Conservation (phyloP, 495 filamentous ascomycete genomes). For the Alectoria sarmentosa region DNA sequence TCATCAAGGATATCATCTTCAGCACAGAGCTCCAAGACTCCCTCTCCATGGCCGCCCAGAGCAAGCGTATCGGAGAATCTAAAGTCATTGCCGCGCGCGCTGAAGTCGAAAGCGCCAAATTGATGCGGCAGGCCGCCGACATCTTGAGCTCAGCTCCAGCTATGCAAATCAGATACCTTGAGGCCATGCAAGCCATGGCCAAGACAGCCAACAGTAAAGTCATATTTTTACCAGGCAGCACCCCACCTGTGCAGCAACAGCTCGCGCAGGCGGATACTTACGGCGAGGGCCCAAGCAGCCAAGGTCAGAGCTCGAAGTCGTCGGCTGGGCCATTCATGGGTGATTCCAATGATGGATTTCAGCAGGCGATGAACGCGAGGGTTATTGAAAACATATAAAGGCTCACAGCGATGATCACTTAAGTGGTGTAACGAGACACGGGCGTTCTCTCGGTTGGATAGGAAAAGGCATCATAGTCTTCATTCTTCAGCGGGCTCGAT, state of each 20-base stretch:
- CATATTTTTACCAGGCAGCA: constrained; percentile 69
- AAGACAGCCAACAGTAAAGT: constrained; percentile 95
- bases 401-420: too few species aligned
- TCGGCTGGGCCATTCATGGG: constrained; percentile 25
- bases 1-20: constrained; percentile 99
- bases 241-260: constrained; percentile 43
- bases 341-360: constrained; percentile 56
- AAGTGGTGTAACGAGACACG: background rate
- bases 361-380: constrained; percentile 74
- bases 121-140: constrained; percentile 97
- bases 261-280: constrained; percentile 44
- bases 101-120: constrained; percentile 92
- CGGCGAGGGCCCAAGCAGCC: constrained; percentile 53
- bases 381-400: constrained; percentile 82
- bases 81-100: constrained; percentile 97
- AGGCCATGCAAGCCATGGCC: constrained; percentile 99
- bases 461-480: background rate
- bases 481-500: background rate
- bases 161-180: constrained; percentile 98
- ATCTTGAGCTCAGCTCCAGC: constrained; percentile 88
- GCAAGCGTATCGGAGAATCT: constrained; percentile 94
- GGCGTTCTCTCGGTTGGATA: background rate
- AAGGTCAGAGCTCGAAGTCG: constrained; percentile 31
- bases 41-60: constrained; percentile 99
- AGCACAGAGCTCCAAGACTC: constrained; percentile 91